Evolutionary conservation across 2,329 filamentous ascomycete species (phyloP).

Genomic region (Ambrosiella cleistominuta): DNA sequence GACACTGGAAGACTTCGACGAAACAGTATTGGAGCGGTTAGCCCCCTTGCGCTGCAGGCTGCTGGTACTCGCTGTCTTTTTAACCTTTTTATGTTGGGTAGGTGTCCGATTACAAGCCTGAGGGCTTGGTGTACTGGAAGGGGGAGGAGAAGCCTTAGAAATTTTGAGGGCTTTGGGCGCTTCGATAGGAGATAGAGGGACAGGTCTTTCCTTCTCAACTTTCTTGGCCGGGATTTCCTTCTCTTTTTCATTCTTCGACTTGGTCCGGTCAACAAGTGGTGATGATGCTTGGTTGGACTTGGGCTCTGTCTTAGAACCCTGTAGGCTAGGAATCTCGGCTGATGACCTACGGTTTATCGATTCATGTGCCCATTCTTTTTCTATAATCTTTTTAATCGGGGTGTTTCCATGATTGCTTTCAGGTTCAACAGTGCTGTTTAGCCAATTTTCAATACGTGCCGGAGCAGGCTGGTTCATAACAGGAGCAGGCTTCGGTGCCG

Average conservation of each 20-base stretch:
- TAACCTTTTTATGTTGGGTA: slow-evolving; percentile 8
- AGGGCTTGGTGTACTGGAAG: slow-evolving; percentile 12
- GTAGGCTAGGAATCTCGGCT: neutral
- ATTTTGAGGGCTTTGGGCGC: slow-evolving; percentile 3
- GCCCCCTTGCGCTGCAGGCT: slow-evolving; percentile 36
- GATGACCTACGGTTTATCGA: slow-evolving; percentile 11
- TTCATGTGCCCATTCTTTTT: slow-evolving; percentile 19
- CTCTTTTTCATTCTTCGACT: slow-evolving; percentile 14
- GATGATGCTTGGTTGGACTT: neutral
- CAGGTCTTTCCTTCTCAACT: neutral
- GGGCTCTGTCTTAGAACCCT: neutral
- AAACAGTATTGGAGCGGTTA: slow-evolving; percentile 27
- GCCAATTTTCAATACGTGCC: slow-evolving; percentile 47
- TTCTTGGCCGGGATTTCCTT: slow-evolving; percentile 3
- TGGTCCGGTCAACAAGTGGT: slow-evolving; percentile 1
- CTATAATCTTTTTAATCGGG: slow-evolving; percentile 20
- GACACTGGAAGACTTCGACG: slow-evolving; percentile 9
- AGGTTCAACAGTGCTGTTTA: slow-evolving; percentile 44
- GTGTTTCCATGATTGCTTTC: slow-evolving; percentile 20
- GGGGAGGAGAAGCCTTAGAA: slow-evolving; percentile 1
- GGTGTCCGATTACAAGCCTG: slow-evolving; percentile 12
- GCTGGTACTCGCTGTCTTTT: slow-evolving; percentile 21
- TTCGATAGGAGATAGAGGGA: neutral
- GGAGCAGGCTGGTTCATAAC: slow-evolving; percentile 31
- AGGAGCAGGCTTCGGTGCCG: slow-evolving; percentile 26